Percentiles rank a stretch among this genome's conserved stretches.
phyloP scores from a whole-genome alignment of 306 rosid genomes.

The Fragaria iinumae region DNA sequence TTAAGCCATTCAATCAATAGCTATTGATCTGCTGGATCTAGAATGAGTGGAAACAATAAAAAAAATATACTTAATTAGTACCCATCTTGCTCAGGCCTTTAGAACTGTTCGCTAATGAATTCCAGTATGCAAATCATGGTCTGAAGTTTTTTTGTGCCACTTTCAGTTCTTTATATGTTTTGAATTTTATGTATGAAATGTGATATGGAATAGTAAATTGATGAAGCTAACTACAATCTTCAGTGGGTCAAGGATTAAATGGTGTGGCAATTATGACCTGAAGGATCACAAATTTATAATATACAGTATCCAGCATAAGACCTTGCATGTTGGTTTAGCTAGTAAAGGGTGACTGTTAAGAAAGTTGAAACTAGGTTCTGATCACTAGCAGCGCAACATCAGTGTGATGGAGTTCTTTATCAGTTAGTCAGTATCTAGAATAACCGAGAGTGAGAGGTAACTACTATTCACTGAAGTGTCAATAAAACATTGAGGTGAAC shows the following conservation, averaged over 20 bases:
- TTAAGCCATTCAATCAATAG: background rate
- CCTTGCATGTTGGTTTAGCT: background rate
- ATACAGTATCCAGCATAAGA: background rate
- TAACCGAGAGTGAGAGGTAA: background rate
- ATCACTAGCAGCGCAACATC: background rate
- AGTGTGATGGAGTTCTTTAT: background rate
- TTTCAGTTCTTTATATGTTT: background rate
- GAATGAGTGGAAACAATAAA: background rate
- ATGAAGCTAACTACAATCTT: background rate
- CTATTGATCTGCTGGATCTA: conserved; percentile 4
- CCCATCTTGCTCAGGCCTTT: background rate
- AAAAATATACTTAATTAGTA: background rate
- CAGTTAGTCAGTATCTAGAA: background rate
- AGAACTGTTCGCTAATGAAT: background rate
- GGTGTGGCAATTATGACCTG: background rate
- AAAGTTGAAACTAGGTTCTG: background rate
- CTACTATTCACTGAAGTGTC: background rate
- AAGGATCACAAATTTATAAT: background rate
- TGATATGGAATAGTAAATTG: background rate
- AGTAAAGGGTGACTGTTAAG: background rate
- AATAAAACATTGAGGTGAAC: background rate
- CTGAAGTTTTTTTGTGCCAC: background rate
- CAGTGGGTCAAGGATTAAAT: background rate
- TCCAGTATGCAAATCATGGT: background rate
- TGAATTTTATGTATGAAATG: background rate